These are phyloP conservation scores for Vitis rupestris DNA, from an alignment of 164 flowering plant species.

Conservation along the genomic window DNA sequence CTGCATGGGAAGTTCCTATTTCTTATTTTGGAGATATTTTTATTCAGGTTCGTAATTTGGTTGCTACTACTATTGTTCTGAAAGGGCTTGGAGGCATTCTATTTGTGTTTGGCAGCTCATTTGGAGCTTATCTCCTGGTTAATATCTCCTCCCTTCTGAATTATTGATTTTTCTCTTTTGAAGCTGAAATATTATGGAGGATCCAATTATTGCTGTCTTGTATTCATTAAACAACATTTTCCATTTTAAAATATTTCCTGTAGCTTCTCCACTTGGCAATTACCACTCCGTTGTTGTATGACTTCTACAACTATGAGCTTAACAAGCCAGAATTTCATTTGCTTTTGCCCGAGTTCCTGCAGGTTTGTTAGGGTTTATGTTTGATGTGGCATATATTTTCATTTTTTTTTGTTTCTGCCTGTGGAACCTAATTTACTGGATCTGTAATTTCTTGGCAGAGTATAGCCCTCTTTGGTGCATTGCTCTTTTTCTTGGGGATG, in stretches of 20 bases:
- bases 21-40: conserved; percentile 12
- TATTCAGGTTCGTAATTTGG: conserved; percentile 52
- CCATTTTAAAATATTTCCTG: neutral
- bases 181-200: neutral
- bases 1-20: neutral
- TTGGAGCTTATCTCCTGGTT: conserved; percentile 85
- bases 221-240: neutral
- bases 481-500: conserved; percentile 53
- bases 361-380: conserved; percentile 21
- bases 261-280: conserved; percentile 29
- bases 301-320: conserved; percentile 42
- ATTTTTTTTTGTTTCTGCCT: neutral
- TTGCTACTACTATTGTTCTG: conserved; percentile 43
- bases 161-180: neutral
- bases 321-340: conserved; percentile 14
- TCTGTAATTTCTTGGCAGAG: conserved; percentile 25
- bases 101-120: conserved; percentile 65
- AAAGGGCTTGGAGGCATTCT: conserved; percentile 71
- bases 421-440: neutral
- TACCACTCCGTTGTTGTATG: conserved; percentile 37
- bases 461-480: conserved; percentile 45
- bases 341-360: conserved; percentile 30
- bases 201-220: neutral
- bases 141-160: conserved; percentile 3
- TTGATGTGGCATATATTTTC: too few relatives aligned